phyloP scores from a whole-genome alignment of 345 rosid species.

The Camelina sativa region DNA sequence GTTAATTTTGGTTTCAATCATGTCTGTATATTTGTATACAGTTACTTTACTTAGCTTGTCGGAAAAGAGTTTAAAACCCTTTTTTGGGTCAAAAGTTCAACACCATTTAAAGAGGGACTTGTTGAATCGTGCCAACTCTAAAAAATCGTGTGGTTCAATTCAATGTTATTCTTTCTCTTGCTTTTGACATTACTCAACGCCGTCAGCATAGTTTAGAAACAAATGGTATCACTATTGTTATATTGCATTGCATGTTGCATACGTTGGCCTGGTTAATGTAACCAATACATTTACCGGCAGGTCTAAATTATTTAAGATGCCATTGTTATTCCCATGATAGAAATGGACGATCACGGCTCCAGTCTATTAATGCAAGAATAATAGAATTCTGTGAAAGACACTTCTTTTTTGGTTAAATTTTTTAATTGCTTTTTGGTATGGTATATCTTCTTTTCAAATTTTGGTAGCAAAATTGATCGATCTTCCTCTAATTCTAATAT shows the following conservation, averaged over 20 bases:
- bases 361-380: slow-evolving; percentile 15
- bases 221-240: not conserved
- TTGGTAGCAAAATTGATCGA: slow-evolving; percentile 16
- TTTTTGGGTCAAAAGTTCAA: too few relatives aligned
- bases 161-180: not conserved
- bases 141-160: slow-evolving; percentile 9
- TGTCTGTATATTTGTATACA: not conserved
- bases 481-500: slow-evolving; percentile 34
- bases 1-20: slow-evolving; percentile 6
- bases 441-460: not conserved
- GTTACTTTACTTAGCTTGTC: slow-evolving; percentile 10
- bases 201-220: slow-evolving; percentile 12
- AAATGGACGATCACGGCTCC: slow-evolving; percentile 18
- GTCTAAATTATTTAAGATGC: slow-evolving; percentile 11
- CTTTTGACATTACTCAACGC: slow-evolving; percentile 5
- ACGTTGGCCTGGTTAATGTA: slow-evolving; percentile 23
- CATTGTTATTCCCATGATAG: slow-evolving; percentile 15
- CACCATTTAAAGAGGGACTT: not conserved
- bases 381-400: not conserved
- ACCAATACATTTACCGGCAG: slow-evolving; percentile 6
- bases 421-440: slow-evolving; percentile 17
- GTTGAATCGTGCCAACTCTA: slow-evolving; percentile 16
- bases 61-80: not conserved
- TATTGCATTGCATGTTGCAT: slow-evolving; percentile 1
- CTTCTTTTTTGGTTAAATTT: slow-evolving; percentile 1